Conservation (phyloP, 805 yeast genomes). For the Wickerhamiella azymoides region DNA sequence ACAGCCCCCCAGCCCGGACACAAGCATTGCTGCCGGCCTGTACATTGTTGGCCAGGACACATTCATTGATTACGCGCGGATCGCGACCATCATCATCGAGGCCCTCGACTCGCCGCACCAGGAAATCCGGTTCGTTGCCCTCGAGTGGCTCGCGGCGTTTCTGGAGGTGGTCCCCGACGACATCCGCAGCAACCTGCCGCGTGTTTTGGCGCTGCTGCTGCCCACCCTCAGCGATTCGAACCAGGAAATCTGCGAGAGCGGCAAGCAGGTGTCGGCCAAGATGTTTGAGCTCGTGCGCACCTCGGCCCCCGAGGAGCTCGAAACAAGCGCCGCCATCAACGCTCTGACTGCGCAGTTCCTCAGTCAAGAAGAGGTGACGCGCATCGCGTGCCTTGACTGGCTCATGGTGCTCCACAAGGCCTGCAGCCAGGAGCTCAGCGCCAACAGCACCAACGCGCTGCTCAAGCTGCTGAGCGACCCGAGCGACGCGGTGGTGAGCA, state of each 20-base stretch:
- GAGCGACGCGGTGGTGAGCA: conserved; percentile 62
- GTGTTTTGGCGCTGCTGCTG: conserved; percentile 54
- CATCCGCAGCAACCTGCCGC: conserved; percentile 59
- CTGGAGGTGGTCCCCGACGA: conserved; percentile 63
- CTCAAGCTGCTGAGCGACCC: conserved; percentile 62
- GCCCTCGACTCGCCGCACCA: conserved; percentile 61
- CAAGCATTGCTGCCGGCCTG: conserved; percentile 25
- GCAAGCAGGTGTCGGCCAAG: conserved; percentile 42
- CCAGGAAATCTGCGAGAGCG: conserved; percentile 37
- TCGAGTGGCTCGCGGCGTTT: conserved; percentile 70
- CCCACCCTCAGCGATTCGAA: conserved; percentile 44
- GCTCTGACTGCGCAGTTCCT: conserved; percentile 59
- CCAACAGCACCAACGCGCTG: conserved; percentile 60
- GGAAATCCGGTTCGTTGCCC: conserved; percentile 64
- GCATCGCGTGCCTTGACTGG: conserved; percentile 84
- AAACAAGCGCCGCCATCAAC: conserved; percentile 46
- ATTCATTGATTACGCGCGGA: conserved; percentile 61
- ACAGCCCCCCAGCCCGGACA: conserved; percentile 1
- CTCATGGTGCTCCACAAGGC: conserved; percentile 58
- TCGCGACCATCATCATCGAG: conserved; percentile 68
- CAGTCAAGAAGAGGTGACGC: conserved; percentile 65
- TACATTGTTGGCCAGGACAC: conserved; percentile 73
- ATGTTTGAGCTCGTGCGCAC: conserved; percentile 41
- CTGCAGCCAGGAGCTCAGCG: conserved; percentile 34
- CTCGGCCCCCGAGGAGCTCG: conserved; percentile 24